A percentile compares a stretch with the other conserved stretches of the same genome.
Conservation (phyloP, 257 asterid species). For the Orobanche coerulescens region DNA sequence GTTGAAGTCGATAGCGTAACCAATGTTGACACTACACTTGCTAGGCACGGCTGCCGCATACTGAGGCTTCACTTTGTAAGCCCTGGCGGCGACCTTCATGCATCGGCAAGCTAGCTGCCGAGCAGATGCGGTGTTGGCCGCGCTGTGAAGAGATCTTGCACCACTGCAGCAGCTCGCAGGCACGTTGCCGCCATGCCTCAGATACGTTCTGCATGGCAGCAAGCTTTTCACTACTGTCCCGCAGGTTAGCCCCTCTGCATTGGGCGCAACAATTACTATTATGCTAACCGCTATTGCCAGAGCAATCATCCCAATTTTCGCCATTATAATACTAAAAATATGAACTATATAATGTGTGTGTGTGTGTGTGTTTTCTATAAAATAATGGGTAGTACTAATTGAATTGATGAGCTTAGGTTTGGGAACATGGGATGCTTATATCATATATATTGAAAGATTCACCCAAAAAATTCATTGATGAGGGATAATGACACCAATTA, state of each 20-base stretch:
- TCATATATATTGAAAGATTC: too few species aligned
- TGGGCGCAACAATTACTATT: not conserved
- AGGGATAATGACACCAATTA: too few species aligned
- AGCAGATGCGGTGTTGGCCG: not conserved
- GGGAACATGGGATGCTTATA: not conserved
- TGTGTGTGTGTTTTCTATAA: too few species aligned
- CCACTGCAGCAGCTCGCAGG: slow-evolving; percentile 25
- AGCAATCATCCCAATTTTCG: not conserved
- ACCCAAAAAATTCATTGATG: too few species aligned
- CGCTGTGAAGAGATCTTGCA: slow-evolving; percentile 4
- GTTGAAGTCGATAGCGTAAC: slow-evolving; percentile 18
- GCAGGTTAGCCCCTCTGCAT: slow-evolving; percentile 15
- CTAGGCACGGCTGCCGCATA: slow-evolving; percentile 11
- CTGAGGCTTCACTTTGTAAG: not conserved
- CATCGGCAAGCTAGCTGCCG: slow-evolving; percentile 25
- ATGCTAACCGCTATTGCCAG: slow-evolving; percentile 1
- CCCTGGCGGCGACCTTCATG: slow-evolving; percentile 13
- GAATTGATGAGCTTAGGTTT: too few species aligned
- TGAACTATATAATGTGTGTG: too few species aligned
- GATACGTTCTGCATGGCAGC: slow-evolving; percentile 9
- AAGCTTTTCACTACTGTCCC: slow-evolving; percentile 9
- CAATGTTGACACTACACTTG: slow-evolving; percentile 19
- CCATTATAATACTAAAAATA: slow-evolving; percentile 5
- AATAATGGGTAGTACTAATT: too few species aligned
- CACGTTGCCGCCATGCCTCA: slow-evolving; percentile 16